These are phyloP conservation scores for Penicillium sp. DNA, from an alignment of 2,329 filamentous ascomycete species.

Conservation along the genomic window DNA sequence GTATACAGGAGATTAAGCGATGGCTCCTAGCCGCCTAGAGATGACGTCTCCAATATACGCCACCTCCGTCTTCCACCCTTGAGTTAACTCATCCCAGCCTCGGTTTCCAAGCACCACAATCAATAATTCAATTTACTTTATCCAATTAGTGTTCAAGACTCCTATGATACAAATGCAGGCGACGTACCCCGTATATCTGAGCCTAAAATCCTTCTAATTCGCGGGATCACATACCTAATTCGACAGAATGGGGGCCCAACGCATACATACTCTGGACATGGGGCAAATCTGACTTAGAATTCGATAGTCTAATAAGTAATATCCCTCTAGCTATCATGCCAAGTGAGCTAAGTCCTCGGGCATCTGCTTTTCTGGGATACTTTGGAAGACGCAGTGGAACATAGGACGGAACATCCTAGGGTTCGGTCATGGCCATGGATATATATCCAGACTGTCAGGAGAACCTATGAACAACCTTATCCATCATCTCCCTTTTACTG, in stretches of 20 bases:
- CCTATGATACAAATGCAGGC: background rate
- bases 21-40: background rate
- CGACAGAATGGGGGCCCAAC: background rate
- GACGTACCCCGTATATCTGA: background rate
- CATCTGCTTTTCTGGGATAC: background rate
- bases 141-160: background rate
- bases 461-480: too few species aligned
- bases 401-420: background rate
- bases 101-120: background rate
- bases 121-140: background rate
- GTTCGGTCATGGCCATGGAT: background rate
- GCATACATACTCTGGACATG: background rate
- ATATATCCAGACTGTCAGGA: background rate
- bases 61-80: background rate
- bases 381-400: background rate
- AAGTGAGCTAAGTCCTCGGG: background rate
- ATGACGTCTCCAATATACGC: conserved; percentile 6
- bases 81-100: background rate
- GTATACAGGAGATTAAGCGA: background rate
- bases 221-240: background rate
- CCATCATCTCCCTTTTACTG: too few species aligned
- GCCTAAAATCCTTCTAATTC: background rate
- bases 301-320: background rate
- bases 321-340: too few species aligned
- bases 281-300: background rate